These are phyloP conservation scores for Leptomonas pyrrhocoris DNA, from an alignment of 208 protist species.

Conservation along the genomic window DNA sequence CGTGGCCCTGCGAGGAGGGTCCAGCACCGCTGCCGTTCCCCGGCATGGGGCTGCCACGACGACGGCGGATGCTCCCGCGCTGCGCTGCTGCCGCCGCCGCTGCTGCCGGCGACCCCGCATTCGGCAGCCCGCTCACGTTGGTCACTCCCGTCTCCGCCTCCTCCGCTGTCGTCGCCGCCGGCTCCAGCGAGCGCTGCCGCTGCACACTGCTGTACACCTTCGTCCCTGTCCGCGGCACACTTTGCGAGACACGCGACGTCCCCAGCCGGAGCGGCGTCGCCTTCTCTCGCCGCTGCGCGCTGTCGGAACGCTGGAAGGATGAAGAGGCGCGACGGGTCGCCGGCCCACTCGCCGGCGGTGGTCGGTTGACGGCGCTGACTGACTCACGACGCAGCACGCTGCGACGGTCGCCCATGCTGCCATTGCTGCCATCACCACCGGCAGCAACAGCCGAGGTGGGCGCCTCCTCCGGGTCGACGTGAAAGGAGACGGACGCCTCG, in stretches of 20 bases:
- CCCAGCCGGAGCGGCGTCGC: conserved; percentile 29
- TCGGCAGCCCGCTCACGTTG: not conserved
- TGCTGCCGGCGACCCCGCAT: conserved; percentile 7
- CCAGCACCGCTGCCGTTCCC: conserved; percentile 16
- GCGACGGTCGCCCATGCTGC: conserved; percentile 20
- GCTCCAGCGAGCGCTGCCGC: conserved; percentile 13
- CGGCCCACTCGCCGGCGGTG: not conserved
- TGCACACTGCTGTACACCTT: conserved; percentile 23
- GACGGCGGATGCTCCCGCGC: conserved; percentile 32
- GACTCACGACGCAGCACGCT: conserved; percentile 35
- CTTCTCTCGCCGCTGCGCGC: conserved; percentile 37
- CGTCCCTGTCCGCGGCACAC: conserved; percentile 29
- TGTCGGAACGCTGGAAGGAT: conserved; percentile 44
- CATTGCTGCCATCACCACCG: not conserved
- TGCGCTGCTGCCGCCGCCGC: conserved; percentile 11
- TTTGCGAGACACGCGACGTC: conserved; percentile 30
- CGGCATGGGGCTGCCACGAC: conserved; percentile 35
- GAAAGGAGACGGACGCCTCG: not conserved
- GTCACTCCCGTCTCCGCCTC: not conserved
- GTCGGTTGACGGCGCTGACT: conserved; percentile 11
- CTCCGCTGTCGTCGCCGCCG: not conserved
- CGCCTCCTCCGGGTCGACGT: conserved; percentile 10
- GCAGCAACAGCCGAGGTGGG: not conserved
- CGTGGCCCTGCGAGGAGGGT: not conserved
- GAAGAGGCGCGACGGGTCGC: conserved; percentile 28